Evolutionary conservation across 441 rosid genomes (phyloP).

Genomic region (Codiaeum variegatum): DNA sequence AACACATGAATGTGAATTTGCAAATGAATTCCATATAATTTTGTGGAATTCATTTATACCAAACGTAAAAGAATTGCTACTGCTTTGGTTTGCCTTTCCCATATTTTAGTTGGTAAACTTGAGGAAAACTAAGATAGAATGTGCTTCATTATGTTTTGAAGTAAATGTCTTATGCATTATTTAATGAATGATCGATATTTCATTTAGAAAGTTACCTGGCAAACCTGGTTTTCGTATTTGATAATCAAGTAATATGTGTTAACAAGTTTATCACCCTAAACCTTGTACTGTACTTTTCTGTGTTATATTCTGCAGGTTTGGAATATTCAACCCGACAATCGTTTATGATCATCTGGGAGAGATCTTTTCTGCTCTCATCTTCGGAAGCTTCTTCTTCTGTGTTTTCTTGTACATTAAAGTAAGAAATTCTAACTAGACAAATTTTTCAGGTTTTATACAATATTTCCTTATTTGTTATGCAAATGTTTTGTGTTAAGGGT

Average conservation of each 20-base stretch:
- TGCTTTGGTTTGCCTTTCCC: background rate
- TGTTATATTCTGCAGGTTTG: slow-evolving; percentile 62
- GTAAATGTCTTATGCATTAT: background rate
- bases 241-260: background rate
- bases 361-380: slow-evolving; percentile 82
- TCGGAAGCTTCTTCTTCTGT: slow-evolving; percentile 89
- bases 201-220: background rate
- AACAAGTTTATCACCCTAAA: background rate
- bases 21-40: too few relatives aligned
- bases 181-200: background rate
- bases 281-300: slow-evolving; percentile 1
- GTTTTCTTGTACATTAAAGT: slow-evolving; percentile 81
- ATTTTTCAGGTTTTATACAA: background rate
- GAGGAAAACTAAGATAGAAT: background rate
- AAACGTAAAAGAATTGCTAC: slow-evolving; percentile 1
- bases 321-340: slow-evolving; percentile 77
- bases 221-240: background rate
- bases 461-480: slow-evolving; percentile 23
- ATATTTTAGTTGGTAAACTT: background rate
- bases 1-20: too few relatives aligned
- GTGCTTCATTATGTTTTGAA: background rate
- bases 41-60: too few relatives aligned
- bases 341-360: slow-evolving; percentile 96
- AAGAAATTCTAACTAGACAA: slow-evolving; percentile 25
- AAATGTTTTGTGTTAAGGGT: slow-evolving; percentile 49